These are phyloP conservation scores for Cutaneotrichosporon cavernicola DNA, from an alignment of 1,284 basidiomycete genomes.

Conservation along the genomic window DNA sequence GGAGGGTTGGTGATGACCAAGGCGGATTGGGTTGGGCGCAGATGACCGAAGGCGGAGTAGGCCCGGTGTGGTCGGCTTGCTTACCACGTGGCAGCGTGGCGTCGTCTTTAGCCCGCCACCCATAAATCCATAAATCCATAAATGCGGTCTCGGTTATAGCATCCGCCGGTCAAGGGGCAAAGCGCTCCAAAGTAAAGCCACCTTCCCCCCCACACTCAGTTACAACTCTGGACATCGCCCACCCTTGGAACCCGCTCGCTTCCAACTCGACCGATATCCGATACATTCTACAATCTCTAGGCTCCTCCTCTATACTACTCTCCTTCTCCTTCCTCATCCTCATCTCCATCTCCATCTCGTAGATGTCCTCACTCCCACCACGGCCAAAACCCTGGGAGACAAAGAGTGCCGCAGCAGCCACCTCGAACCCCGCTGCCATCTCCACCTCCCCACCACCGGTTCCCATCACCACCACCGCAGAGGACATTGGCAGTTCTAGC, in stretches of 20 bases:
- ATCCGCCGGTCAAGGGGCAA: background rate
- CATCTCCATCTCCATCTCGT: constrained; percentile 4
- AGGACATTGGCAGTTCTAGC: constrained; percentile 28
- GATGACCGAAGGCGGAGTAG: constrained; percentile 8
- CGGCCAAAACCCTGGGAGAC: constrained; percentile 49
- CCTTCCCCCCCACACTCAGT: no score
- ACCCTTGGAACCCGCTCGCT: background rate
- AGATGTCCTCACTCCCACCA: constrained; percentile 43
- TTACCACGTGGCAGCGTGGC: background rate
- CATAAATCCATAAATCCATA: no score
- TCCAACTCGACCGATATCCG: constrained; percentile 1
- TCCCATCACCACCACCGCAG: constrained; percentile 25
- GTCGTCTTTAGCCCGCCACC: background rate
- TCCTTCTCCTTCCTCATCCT: background rate
- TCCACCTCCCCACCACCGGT: constrained; percentile 31
- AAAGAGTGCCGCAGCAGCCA: constrained; percentile 25
- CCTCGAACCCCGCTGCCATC: constrained; percentile 17
- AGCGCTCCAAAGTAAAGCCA: background rate
- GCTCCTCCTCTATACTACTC: background rate
- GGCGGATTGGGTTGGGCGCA: background rate
- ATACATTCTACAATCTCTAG: background rate
- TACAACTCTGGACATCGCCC: background rate
- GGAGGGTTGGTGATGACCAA: constrained; percentile 1
- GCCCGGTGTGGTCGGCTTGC: background rate
- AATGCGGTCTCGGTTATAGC: background rate